Evolutionary conservation across 2,329 filamentous ascomycete genomes (phyloP), one percentile per base, ranked within the genome.

Genomic region (Coniochaeta prunicola): DNA sequence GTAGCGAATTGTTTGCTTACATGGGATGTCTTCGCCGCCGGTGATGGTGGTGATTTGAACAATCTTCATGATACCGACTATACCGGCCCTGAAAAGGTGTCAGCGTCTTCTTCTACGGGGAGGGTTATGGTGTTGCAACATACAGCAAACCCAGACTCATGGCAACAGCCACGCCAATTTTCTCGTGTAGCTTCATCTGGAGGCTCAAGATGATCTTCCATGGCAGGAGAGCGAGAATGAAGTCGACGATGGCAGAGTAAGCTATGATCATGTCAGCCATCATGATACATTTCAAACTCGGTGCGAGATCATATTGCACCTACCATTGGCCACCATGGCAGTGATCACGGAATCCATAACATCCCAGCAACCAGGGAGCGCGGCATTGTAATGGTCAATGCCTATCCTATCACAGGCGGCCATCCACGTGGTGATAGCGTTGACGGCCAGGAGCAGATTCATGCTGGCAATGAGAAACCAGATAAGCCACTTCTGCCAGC

Each of bases 381-480:
- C 19, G 38, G 58, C 19, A 34, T 53, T 8, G 36, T 60, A 13
- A 19, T 53, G 34, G 59, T 62, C 38, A 53, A 57, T 33, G 8
- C 53, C 19, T 24, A 59, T 10, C 60, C 53, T 10, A 50, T 50
- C 7, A 53, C 59, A 9, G 59, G 62, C 30, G 56, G 55, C 33
- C 62, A 62, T 53, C 60, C 63, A 68, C 30, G 61, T 61, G 38
- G 68, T 61, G 1, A 67, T 45, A 15, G 63, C 60, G 34, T 61
- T 65, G 28, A 64, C 21, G 6, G 60, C 57, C 62, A 69, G 62
- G 42, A 64, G 58, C 31, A 66, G 42, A 53, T 67, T 64, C 50
- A 68, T 63, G 17, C 60, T 61, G 3, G 65, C 54, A 31, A 70
- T 66, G 50, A 67, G 57, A 26, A 66, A 63, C 64, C 67, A 68